Evolutionary conservation across 78 protist species (phyloP), one percentile per base, ranked within the genome.

Genomic region (Monocercomonoides exilis): DNA sequence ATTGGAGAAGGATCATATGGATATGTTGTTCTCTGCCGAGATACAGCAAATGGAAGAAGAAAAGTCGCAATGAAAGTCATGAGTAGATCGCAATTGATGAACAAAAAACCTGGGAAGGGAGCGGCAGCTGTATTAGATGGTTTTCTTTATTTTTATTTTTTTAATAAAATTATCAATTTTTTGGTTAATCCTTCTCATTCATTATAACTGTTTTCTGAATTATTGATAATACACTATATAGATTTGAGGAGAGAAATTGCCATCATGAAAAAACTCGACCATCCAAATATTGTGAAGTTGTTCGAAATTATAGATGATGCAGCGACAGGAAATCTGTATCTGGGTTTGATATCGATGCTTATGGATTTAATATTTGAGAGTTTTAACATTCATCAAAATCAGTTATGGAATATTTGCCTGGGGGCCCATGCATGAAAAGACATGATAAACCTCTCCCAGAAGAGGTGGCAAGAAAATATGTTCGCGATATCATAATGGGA

Each of bases 241-340:
- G 21, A 4, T 4, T 45, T 80, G 80, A 54, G 84, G 64, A 88
- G 89, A 0, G 96, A 95, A 81, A 91, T 95, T 5, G 95, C 95
- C 34, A 92, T 95, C 79, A 54, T 90, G 89, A 89, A 93, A 87
- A 89, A 91, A 87, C 80, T 94, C 6, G 44, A 90, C 44, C 97
- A 95, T 88, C 93, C 95, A 3, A 93, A 95, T 88, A 36, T 89
- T 29, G 87, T 95, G 80, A 45, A 45, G 41, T 89, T 95, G 32
- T 91, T 54, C 80, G 97, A 94, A 42, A 94, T 94, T 44, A 91
- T 95, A 36, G 95, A 94, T 84, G 95, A 94, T 38, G 91, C 94
- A 80, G 42, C 1, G 44, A 3, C 0, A 29, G 80, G 87, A 45
- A 46, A 54, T 54, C 84, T 94, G 34, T 92, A 90, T 88, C 81